Percentiles rank a stretch among this genome's conserved stretches.
Evolutionary conservation across 371 early-diverging fungal genomes (phyloP).

Genomic region (Actinomortierella wolfii): DNA sequence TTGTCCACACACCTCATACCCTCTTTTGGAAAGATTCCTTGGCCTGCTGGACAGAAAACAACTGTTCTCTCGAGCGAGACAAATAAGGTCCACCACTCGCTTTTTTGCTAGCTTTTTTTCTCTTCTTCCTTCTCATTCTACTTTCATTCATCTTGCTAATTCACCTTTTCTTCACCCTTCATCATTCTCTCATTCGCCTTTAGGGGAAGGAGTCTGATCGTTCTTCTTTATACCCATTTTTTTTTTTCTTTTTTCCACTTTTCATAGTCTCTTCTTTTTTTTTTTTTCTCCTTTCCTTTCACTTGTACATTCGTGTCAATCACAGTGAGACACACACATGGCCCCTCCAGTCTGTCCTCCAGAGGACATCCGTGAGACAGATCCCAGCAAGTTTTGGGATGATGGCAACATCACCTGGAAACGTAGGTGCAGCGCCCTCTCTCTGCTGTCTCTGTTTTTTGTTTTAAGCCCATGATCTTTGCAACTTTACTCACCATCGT

Average conservation of each 20-base stretch:
- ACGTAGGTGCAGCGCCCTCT: conserved; percentile 10
- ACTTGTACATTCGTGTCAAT: background rate
- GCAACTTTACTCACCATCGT: background rate
- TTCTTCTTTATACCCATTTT: no score
- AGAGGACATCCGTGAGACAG: conserved; percentile 19
- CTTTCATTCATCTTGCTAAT: conserved; percentile 4
- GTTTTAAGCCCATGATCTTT: background rate
- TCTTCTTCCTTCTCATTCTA: background rate
- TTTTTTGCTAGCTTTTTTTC: background rate
- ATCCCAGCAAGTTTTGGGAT: conserved; percentile 31
- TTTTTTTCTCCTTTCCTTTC: background rate
- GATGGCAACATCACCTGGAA: conserved; percentile 40
- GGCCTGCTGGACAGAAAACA: no score
- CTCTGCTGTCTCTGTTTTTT: background rate
- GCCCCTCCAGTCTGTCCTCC: conserved; percentile 19
- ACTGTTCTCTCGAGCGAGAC: no score
- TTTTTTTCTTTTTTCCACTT: background rate
- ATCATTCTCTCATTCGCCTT: background rate
- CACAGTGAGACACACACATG: conserved; percentile 1
- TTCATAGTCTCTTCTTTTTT: background rate
- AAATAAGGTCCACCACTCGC: no score
- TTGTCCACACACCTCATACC: no score
- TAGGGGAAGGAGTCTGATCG: no score
- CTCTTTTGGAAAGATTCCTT: no score
- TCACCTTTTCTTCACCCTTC: conserved; percentile 1